Conservation (phyloP, 768 basidiomycete genomes). For the Russula emetica region DNA sequence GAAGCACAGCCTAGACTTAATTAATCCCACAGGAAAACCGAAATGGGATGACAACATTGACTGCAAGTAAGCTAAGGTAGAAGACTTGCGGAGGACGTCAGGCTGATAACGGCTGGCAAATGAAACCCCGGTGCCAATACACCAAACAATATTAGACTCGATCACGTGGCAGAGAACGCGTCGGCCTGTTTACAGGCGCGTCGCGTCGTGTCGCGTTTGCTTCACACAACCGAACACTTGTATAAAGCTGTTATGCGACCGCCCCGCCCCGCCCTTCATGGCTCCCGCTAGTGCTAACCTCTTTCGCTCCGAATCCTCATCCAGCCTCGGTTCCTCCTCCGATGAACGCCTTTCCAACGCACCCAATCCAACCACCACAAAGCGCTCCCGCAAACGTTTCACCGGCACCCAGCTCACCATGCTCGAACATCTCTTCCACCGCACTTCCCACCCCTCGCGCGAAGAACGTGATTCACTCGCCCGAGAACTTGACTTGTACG, state of each 20-base stretch:
- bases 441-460: slow-evolving; percentile 26
- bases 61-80: neutral
- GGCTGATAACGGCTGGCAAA: too few relatives aligned
- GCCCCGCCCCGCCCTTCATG: slow-evolving; percentile 8
- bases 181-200: slow-evolving; percentile 20
- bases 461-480: slow-evolving; percentile 28
- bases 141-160: neutral
- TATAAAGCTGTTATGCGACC: slow-evolving; percentile 19
- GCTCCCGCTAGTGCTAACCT: slow-evolving; percentile 9
- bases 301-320: slow-evolving; percentile 23
- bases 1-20: too few relatives aligned
- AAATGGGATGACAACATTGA: neutral
- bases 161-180: slow-evolving; percentile 1
- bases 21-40: too few relatives aligned
- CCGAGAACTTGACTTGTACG: slow-evolving; percentile 25
- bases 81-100: neutral
- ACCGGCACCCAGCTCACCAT: slow-evolving; percentile 24
- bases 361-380: neutral
- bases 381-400: slow-evolving; percentile 29
- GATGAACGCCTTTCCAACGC: slow-evolving; percentile 13
- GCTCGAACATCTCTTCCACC: slow-evolving; percentile 28
- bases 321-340: slow-evolving; percentile 23
- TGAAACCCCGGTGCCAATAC: too few relatives aligned
- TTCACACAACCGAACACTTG: neutral
- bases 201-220: slow-evolving; percentile 19